phyloP scores from a whole-genome alignment of 257 asterid species.

The Prunella vulgaris region DNA sequence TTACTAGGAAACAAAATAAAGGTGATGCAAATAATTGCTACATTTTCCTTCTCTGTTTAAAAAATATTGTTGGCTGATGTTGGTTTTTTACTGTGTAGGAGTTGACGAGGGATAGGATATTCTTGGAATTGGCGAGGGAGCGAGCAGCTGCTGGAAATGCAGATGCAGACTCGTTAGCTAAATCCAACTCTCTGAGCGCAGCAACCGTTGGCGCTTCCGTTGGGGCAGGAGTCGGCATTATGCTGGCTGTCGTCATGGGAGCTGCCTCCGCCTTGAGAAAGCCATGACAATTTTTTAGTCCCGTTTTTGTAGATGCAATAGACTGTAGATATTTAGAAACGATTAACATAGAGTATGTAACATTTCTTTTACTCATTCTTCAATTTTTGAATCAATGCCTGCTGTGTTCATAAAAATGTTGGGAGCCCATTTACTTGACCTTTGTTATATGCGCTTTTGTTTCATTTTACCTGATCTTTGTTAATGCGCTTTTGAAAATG shows the following conservation, averaged over 20 bases:
- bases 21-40: too few relatives aligned
- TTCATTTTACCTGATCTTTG: too few relatives aligned
- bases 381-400: constrained; percentile 1
- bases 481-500: not conserved
- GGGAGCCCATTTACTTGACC: not conserved
- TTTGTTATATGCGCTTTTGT: too few relatives aligned
- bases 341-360: not conserved
- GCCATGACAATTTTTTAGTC: constrained; percentile 41
- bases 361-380: constrained; percentile 9
- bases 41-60: too few relatives aligned
- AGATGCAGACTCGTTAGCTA: constrained; percentile 48
- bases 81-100: constrained; percentile 37
- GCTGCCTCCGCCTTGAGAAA: constrained; percentile 97
- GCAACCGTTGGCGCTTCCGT: constrained; percentile 95
- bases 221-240: constrained; percentile 92
- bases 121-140: constrained; percentile 65
- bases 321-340: constrained; percentile 11
- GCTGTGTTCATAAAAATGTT: not conserved
- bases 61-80: not conserved
- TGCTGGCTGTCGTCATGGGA: constrained; percentile 92
- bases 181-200: constrained; percentile 52
- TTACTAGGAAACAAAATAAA: too few relatives aligned
- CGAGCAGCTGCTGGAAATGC: constrained; percentile 55
- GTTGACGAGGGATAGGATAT: constrained; percentile 75
- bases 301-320: constrained; percentile 14